Base-by-base conservation (phyloP, 306 rosid genomes). In the Vigna hirtella region DNA sequence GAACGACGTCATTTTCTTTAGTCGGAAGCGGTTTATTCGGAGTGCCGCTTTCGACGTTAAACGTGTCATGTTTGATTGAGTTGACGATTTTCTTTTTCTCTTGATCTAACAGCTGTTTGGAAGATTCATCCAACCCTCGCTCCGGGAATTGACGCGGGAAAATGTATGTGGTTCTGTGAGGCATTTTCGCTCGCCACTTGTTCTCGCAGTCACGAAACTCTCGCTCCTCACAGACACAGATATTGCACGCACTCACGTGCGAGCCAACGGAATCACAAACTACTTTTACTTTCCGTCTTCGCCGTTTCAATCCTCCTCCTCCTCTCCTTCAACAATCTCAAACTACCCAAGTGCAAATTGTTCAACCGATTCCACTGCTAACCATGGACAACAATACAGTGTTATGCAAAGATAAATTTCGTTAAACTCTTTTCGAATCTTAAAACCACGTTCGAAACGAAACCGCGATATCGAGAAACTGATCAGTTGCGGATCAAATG, bases 141-240 rank as follows among this genome's bases (percentile, higher is more conserved):
- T 89, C 98, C 13, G 94, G 93, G 51, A 93, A 91, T 9, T 93
- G 97, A 82, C 99, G 88, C 16, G 99, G 99, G 79, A 95, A 95
- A 89, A 95, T 75, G 96, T 95, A 95, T 57, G 99, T 95, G 68
- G 97, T 77, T 84, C 91, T 89, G 80, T 95, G 99, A 74, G 99
- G 99, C 99, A 95, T 95, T 66, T 57, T 74, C 66, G 15, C 47
- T 65, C 69, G 43, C 79, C 71, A 66, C 71, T 38, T n/a, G 57
- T 24, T 45, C 40, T 20, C 30, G 15, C 56, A 0, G 16, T 78
- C 92, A 89, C 89, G 86, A 78, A 86, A 63, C 59, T 77, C 87
- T 36, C 43, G 85, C 48, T 10, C 20, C 51, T 34, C 15, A 76
- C 16, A 48, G 13, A 18, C 22, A 53, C n/a, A 49, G 18, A 50